These are phyloP conservation scores for Penicillium sp. DNA, from an alignment of 2,329 filamentous ascomycete genomes.

Conservation along the genomic window DNA sequence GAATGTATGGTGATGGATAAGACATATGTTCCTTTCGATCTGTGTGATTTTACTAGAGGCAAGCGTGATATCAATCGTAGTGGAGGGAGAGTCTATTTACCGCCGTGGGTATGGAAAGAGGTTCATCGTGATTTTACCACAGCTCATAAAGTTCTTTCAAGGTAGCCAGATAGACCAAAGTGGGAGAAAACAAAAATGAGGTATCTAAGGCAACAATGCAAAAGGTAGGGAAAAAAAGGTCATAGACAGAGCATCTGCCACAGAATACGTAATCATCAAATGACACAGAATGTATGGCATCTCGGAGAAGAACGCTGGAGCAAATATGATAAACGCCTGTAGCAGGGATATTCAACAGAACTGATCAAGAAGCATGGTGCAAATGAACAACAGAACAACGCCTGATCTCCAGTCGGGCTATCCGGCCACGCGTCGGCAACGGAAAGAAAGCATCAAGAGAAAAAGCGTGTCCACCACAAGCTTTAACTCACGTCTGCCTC, in stretches of 20 bases:
- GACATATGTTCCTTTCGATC: neutral
- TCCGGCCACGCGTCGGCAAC: constrained; percentile 1
- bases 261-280: constrained; percentile 11
- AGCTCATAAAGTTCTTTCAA: constrained; percentile 30
- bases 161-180: constrained; percentile 4
- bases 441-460: neutral
- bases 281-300: constrained; percentile 5
- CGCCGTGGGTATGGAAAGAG: neutral
- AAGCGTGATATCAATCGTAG: neutral
- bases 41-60: no score
- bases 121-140: constrained; percentile 9
- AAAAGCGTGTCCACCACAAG: no score
- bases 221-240: constrained; percentile 9
- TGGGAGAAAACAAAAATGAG: constrained; percentile 20
- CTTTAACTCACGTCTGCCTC: neutral
- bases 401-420: constrained; percentile 29
- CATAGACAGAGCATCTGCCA: neutral
- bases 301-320: constrained; percentile 10
- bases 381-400: constrained; percentile 25
- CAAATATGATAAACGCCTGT: constrained; percentile 10
- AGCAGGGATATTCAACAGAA: constrained; percentile 7
- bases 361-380: constrained; percentile 10
- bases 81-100: neutral
- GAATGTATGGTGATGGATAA: neutral
- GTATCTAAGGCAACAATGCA: constrained; percentile 28